phyloP scores from a whole-genome alignment of 306 rosid species.

The Spatholobus suberectus region DNA sequence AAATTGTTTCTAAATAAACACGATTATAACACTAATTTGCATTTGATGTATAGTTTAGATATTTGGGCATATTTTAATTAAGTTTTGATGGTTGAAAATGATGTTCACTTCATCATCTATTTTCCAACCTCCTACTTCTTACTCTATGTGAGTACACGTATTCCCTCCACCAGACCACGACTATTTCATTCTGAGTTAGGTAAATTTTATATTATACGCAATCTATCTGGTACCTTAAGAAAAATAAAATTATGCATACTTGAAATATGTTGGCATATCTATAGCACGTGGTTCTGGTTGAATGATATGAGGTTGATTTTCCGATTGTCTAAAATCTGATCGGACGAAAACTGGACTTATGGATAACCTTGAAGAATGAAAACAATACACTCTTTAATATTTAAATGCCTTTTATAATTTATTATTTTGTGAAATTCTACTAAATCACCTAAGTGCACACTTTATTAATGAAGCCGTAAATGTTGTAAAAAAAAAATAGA shows the following conservation, averaged over 20 bases:
- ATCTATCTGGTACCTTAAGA: not conserved
- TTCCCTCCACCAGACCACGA: not conserved
- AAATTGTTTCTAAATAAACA: not conserved
- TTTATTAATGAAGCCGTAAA: not conserved
- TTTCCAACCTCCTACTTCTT: not conserved
- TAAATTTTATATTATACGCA: not conserved
- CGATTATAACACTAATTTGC: not conserved
- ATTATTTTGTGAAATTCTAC: not conserved
- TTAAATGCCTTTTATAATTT: not conserved
- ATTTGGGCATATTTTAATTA: not conserved
- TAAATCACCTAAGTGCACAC: not conserved
- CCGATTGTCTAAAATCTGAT: not conserved
- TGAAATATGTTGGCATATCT: not conserved
- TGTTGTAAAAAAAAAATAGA: too few relatives aligned
- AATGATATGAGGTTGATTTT: not conserved
- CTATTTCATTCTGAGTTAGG: not conserved
- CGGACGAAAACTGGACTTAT: not conserved
- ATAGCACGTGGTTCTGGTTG: not conserved
- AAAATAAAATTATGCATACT: not conserved
- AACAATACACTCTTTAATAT: not conserved
- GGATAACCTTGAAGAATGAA: not conserved
- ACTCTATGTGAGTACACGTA: not conserved
- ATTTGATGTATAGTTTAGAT: not conserved
- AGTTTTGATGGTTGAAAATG: not conserved
- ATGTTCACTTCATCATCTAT: not conserved